Conservation (phyloP, 2,329 filamentous ascomycete species). For the Colletotrichum eleusines region DNA sequence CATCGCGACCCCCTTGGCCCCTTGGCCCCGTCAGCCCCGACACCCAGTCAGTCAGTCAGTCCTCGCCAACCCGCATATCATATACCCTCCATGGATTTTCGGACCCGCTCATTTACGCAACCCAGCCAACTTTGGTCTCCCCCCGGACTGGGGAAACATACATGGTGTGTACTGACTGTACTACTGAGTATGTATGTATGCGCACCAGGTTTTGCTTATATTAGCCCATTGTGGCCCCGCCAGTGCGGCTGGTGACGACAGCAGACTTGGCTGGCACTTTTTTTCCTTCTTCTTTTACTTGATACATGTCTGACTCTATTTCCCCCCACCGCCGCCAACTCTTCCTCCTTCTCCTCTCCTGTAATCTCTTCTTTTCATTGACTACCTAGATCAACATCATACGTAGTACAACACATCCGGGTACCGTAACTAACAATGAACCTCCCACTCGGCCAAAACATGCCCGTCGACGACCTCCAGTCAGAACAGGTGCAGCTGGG, state of each 20-base stretch:
- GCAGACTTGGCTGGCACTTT: conserved; percentile 10
- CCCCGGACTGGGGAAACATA: conserved; percentile 13
- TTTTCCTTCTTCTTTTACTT: background rate
- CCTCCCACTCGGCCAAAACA: conserved; percentile 20
- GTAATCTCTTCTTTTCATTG: too few relatives aligned
- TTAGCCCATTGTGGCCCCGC: conserved; percentile 29
- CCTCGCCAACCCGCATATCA: conserved; percentile 18
- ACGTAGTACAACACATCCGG: too few relatives aligned
- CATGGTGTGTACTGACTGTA: too few relatives aligned
- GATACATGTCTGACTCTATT: conserved; percentile 30
- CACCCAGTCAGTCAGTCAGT: conserved; percentile 12
- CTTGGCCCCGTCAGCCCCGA: conserved; percentile 34
- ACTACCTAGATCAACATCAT: background rate
- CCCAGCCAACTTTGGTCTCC: conserved; percentile 6
- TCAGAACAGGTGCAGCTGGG: conserved; percentile 30
- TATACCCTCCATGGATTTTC: background rate
- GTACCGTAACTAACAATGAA: conserved; percentile 18
- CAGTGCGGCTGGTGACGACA: conserved; percentile 13
- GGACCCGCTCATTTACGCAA: conserved; percentile 30
- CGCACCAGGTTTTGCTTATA: conserved; percentile 12
- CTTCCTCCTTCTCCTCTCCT: background rate
- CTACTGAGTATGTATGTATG: too few relatives aligned
- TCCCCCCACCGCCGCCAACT: background rate
- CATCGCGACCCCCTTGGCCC: conserved; percentile 35
- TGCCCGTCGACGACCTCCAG: conserved; percentile 24